phyloP scores from a whole-genome alignment of 2,329 filamentous ascomycete genomes.

The Ophiocordyceps camponoti-floridani region DNA sequence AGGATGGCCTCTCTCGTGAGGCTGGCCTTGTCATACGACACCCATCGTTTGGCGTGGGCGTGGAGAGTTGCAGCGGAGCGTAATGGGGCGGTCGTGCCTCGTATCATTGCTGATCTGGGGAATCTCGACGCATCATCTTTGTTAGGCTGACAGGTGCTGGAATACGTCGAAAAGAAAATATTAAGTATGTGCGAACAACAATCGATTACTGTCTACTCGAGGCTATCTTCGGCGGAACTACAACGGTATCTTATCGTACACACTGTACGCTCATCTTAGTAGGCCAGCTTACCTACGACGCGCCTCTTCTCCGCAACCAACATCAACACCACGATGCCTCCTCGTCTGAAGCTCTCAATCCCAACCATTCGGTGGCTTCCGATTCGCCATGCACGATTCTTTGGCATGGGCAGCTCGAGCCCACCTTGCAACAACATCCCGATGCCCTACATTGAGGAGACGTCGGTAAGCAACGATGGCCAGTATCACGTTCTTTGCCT shows the following conservation, averaged over 20 bases:
- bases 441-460: slow-evolving; percentile 38
- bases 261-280: background rate
- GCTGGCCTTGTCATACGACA: slow-evolving; percentile 12
- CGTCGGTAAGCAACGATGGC: slow-evolving; percentile 14
- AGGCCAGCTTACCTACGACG: background rate
- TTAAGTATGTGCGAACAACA: background rate
- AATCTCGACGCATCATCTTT: too few species aligned
- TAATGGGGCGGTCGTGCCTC: slow-evolving; percentile 6
- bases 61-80: background rate
- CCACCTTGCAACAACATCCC: slow-evolving; percentile 26
- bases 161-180: background rate
- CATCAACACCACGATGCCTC: slow-evolving; percentile 8
- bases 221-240: background rate
- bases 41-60: slow-evolving; percentile 11
- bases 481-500: background rate
- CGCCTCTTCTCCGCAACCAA: background rate
- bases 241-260: background rate
- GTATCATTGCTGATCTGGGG: slow-evolving; percentile 10
- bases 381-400: slow-evolving; percentile 17
- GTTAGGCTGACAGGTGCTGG: too few species aligned
- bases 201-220: too few species aligned
- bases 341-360: slow-evolving; percentile 10
- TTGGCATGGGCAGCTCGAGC: slow-evolving; percentile 21
- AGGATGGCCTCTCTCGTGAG: slow-evolving; percentile 13
- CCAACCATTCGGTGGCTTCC: slow-evolving; percentile 17